Percentiles rank a stretch among this genome's conserved stretches.
phyloP scores from a whole-genome alignment of 2,329 filamentous ascomycete species.

The Diaporthe citri region DNA sequence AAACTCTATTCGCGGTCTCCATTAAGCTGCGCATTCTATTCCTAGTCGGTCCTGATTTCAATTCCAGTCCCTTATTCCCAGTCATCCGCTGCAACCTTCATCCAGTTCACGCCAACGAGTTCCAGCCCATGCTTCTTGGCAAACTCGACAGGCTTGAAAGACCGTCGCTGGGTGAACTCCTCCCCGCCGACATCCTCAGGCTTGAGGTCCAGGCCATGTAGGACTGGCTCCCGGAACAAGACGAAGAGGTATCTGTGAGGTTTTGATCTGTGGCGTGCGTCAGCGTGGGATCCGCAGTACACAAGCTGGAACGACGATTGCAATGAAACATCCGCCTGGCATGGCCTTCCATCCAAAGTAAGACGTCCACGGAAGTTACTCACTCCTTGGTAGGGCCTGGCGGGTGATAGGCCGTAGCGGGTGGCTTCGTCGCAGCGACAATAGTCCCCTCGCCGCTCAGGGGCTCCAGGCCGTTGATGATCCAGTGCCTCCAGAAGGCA shows the following conservation, averaged over 20 bases:
- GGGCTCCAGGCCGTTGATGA: conserved; percentile 57
- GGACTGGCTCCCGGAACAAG: conserved; percentile 56
- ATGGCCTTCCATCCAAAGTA: not conserved
- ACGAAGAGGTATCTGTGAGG: conserved; percentile 63
- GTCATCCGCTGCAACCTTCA: conserved; percentile 59
- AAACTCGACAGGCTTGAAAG: conserved; percentile 56
- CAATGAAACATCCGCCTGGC: not conserved
- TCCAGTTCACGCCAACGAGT: conserved; percentile 60
- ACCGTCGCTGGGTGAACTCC: conserved; percentile 59
- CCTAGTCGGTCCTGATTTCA: not conserved
- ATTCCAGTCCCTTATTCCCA: conserved; percentile 48
- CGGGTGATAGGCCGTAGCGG: conserved; percentile 58
- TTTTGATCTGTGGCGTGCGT: conserved; percentile 52
- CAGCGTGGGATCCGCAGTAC: not conserved
- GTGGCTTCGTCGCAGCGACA: conserved; percentile 48
- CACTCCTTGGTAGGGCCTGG: conserved; percentile 62
- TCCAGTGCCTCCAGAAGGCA: conserved; percentile 68
- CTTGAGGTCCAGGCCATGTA: conserved; percentile 46
- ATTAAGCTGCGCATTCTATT: not conserved
- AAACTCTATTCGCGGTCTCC: too few relatives aligned
- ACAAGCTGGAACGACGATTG: not conserved
- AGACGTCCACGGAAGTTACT: conserved; percentile 40
- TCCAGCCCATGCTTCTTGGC: conserved; percentile 53
- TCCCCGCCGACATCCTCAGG: conserved; percentile 61
- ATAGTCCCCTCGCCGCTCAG: conserved; percentile 42